phyloP scores from a whole-genome alignment of 2,329 filamentous ascomycete genomes.

The Phaeophleospora eucalypticola region DNA sequence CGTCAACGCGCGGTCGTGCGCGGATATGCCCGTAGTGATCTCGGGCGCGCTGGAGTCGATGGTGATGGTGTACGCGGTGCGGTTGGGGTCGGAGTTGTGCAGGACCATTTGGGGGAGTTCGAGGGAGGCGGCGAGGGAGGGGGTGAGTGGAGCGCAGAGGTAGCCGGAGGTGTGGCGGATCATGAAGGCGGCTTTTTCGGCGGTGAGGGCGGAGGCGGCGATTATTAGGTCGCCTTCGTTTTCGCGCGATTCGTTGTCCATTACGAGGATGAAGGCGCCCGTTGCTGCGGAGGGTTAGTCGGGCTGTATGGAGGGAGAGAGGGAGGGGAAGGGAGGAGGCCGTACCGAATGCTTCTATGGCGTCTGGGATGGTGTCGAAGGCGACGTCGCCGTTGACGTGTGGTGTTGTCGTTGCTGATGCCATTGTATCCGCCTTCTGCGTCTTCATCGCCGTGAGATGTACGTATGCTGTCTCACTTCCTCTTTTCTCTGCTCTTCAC shows the following conservation, averaged over 20 bases:
- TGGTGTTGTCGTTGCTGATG: slow-evolving; percentile 16
- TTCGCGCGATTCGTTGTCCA: slow-evolving; percentile 87
- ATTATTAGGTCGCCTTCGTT: slow-evolving; percentile 99
- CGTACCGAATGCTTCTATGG: slow-evolving; percentile 43
- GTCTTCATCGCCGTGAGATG: too few relatives aligned
- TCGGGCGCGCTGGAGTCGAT: slow-evolving; percentile 67
- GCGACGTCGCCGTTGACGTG: slow-evolving; percentile 28
- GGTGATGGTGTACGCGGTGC: slow-evolving; percentile 88
- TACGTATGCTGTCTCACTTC: too few relatives aligned
- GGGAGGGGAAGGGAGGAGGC: background rate
- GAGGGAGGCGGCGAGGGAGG: slow-evolving; percentile 64
- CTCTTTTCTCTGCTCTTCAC: too few relatives aligned
- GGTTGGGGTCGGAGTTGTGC: slow-evolving; percentile 72
- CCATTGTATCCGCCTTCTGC: background rate
- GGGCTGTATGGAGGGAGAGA: background rate
- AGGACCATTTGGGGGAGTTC: slow-evolving; percentile 85
- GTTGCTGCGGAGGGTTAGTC: slow-evolving; percentile 17
- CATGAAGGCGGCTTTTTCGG: slow-evolving; percentile 93
- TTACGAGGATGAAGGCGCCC: slow-evolving; percentile 91
- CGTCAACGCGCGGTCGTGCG: slow-evolving; percentile 78
- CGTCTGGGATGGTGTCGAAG: slow-evolving; percentile 47
- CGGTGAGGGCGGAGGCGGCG: slow-evolving; percentile 76
- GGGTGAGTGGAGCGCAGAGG: slow-evolving; percentile 80
- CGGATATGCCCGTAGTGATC: slow-evolving; percentile 84
- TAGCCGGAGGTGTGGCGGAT: slow-evolving; percentile 84